These are phyloP conservation scores for Hypomyces rosellus DNA, from an alignment of 2,329 filamentous ascomycete species.

Conservation along the genomic window DNA sequence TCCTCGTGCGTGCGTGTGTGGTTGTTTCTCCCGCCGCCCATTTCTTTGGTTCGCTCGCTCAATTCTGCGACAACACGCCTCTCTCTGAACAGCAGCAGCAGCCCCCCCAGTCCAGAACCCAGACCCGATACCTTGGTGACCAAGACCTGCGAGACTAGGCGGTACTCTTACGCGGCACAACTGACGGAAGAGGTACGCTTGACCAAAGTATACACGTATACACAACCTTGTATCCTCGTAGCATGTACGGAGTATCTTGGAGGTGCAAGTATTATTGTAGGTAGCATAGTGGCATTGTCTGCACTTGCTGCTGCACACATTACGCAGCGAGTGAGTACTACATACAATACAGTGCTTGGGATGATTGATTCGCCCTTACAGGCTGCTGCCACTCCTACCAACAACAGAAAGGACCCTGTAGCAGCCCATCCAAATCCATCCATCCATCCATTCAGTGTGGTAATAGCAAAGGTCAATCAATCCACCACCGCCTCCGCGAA, in stretches of 20 bases:
- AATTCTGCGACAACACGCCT: no score
- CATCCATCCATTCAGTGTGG: background rate
- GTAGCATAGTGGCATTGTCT: no score
- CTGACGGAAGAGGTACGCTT: background rate
- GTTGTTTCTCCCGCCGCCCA: no score
- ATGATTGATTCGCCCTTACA: background rate
- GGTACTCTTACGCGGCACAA: background rate
- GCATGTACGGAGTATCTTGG: background rate
- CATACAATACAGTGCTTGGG: background rate
- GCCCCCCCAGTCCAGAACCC: no score
- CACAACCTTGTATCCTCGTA: background rate
- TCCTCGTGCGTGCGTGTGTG: no score
- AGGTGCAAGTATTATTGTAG: background rate
- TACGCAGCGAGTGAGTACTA: background rate
- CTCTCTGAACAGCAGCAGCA: no score
- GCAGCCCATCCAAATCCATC: background rate
- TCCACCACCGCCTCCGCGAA: constrained; percentile 1
- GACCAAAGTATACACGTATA: background rate
- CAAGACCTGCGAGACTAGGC: background rate
- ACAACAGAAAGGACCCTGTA: background rate
- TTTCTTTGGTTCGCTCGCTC: no score
- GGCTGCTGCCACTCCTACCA: background rate
- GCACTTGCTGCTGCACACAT: background rate
- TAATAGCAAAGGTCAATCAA: background rate
- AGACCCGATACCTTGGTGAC: no score